These are phyloP conservation scores for Acidiella bohemica DNA, from an alignment of 495 filamentous ascomycete species.

Conservation along the genomic window DNA sequence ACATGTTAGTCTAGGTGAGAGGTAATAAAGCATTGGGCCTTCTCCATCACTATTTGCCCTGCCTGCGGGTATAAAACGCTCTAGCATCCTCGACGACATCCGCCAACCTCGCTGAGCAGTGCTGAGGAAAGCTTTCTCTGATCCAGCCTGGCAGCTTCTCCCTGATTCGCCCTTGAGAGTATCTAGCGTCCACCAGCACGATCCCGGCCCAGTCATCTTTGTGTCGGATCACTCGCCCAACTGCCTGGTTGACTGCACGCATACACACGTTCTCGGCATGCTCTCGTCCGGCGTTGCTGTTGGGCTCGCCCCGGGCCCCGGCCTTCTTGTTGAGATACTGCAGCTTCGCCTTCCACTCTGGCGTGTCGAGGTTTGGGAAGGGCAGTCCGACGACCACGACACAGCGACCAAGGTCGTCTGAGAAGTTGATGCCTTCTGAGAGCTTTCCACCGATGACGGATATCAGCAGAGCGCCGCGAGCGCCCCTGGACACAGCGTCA, in stretches of 20 bases:
- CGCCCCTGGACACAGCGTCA: constrained; percentile 43
- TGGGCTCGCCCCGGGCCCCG: constrained; percentile 15
- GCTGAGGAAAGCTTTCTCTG: constrained; percentile 41
- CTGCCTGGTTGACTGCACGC: constrained; percentile 92
- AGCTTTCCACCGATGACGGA: constrained; percentile 91
- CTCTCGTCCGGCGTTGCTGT: constrained; percentile 55
- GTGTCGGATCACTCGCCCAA: constrained; percentile 86
- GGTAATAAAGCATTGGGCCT: no score
- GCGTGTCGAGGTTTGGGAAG: constrained; percentile 79
- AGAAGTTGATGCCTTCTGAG: constrained; percentile 97
- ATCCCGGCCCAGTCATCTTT: constrained; percentile 81
- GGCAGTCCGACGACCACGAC: constrained; percentile 83
- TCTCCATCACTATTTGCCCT: no score
- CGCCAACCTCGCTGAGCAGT: constrained; percentile 30
- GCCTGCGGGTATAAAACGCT: constrained; percentile 38
- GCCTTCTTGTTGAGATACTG: constrained; percentile 70
- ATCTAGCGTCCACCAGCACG: constrained; percentile 68
- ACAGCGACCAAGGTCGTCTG: constrained; percentile 74
- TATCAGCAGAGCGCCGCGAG: constrained; percentile 68
- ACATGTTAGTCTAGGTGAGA: no score
- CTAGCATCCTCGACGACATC: constrained; percentile 43
- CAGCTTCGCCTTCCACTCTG: constrained; percentile 85
- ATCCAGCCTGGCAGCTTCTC: constrained; percentile 87
- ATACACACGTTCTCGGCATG: constrained; percentile 95
- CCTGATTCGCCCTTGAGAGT: constrained; percentile 51